Evolutionary conservation across 345 rosid genomes (phyloP).

Genomic region (Erodium maritimum): DNA sequence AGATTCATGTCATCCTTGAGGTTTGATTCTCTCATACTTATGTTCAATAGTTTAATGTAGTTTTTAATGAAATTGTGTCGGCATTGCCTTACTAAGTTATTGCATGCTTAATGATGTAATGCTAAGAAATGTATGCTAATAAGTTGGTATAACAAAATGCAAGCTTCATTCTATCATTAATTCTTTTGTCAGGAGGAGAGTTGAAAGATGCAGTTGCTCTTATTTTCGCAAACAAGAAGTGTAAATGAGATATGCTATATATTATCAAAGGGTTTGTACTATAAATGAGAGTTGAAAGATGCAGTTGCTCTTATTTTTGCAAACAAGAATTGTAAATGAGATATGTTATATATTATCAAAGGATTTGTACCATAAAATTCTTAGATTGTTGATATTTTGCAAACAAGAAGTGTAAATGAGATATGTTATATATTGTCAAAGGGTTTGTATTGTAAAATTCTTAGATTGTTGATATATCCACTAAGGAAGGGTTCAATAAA

Average conservation of each 20-base stretch:
- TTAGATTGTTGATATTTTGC: slow-evolving; percentile 58
- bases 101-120: too few relatives aligned
- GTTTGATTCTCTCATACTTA: slow-evolving; percentile 16
- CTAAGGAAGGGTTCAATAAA: too few relatives aligned
- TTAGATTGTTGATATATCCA: too few relatives aligned
- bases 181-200: slow-evolving; percentile 49
- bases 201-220: slow-evolving; percentile 54
- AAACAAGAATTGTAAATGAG: slow-evolving; percentile 61
- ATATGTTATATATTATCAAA: too few relatives aligned
- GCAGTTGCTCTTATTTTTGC: slow-evolving; percentile 56
- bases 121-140: too few relatives aligned
- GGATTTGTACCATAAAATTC: too few relatives aligned
- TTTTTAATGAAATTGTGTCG: background rate
- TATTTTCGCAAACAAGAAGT: slow-evolving; percentile 68
- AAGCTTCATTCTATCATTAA: background rate
- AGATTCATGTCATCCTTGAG: slow-evolving; percentile 74
- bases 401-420: slow-evolving; percentile 73
- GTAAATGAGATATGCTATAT: too few relatives aligned
- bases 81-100: too few relatives aligned
- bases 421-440: too few relatives aligned
- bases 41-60: background rate
- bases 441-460: too few relatives aligned
- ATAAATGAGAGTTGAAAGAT: slow-evolving; percentile 59
- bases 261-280: too few relatives aligned
- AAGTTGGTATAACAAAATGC: background rate